Percentiles rank a stretch among this genome's conserved stretches.
Conservation (phyloP, 495 filamentous ascomycete genomes). For the Penicillium cinerascens region DNA sequence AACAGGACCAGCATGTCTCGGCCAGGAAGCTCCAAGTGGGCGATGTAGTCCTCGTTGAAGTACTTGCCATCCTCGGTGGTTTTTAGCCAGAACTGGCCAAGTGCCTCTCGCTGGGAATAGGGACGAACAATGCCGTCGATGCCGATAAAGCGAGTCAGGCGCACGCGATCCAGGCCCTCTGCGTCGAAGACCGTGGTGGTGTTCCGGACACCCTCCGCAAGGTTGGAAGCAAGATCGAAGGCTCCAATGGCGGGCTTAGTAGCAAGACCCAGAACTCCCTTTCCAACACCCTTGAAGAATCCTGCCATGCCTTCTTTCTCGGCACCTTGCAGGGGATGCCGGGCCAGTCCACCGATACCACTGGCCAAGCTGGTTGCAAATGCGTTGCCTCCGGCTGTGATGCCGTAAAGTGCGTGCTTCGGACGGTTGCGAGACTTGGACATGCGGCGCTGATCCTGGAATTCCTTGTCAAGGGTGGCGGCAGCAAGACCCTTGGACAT, state of each 20-base stretch:
- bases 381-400: constrained; percentile 92
- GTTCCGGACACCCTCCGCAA: constrained; percentile 95
- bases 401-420: constrained; percentile 94
- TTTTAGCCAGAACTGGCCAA: constrained; percentile 98
- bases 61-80: constrained; percentile 94
- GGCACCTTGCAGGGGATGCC: constrained; percentile 90
- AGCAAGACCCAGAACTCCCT: constrained; percentile 84
- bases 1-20: constrained; percentile 94
- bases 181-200: constrained; percentile 97
- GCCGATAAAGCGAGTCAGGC: constrained; percentile 85
- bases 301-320: constrained; percentile 91
- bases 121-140: constrained; percentile 91
- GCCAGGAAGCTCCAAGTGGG: constrained; percentile 84
- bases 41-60: constrained; percentile 97
- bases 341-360: constrained; percentile 86
- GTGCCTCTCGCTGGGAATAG: constrained; percentile 91
- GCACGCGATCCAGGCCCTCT: constrained; percentile 89
- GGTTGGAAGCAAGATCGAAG: constrained; percentile 93
- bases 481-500: constrained; percentile 94
- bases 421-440: constrained; percentile 88
- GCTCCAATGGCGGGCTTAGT: constrained; percentile 97
- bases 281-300: constrained; percentile 96
- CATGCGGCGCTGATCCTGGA: constrained; percentile 93
- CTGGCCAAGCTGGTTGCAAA: constrained; percentile 89
- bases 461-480: constrained; percentile 96